Base-by-base conservation (phyloP, 371 early-diverging fungal genomes). In the Rhizopus arrhizus region DNA sequence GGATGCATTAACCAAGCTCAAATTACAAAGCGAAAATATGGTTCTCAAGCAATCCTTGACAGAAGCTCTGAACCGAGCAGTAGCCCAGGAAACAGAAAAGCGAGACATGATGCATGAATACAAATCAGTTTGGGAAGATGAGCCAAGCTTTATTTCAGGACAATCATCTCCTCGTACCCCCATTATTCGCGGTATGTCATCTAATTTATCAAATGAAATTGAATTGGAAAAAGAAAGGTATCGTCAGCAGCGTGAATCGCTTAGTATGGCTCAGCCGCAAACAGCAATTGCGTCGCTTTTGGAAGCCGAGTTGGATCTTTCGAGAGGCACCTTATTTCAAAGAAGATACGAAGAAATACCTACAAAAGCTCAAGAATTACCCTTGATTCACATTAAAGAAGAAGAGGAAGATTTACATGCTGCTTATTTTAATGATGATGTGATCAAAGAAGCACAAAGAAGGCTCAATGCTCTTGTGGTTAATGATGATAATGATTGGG, bases 251-350 rank as follows among this genome's bases (percentile, higher is more conserved):
- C 45, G 65, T 15, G 61, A 57, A n/a, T 61, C 67, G 3, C 38
- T 62, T 15, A 51, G 48, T 35, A 16, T 72, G 35, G 43, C 49
- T 11, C 36, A 64, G 47, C 62, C 72, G 15, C 59, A 61, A 28
- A 48, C 58, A 8, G 61, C 72, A 9, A 32, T 56, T 6, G 72
- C 68, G 8, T 64, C 72, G 2, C 47, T 59, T 32, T 36, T 72
- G 12, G 72, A 72, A 36, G 68, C 65, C 8, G 68, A 72, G 42
- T 43, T 72, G 7, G 72, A 72, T 38, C 46, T 72, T 16, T 72
- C 68, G 3, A 62, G 60, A 13, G 65, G 72, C 2, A 54, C n/a
- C 3, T 40, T 72, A 3, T 65, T 59, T 31, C 55, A 65, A 32
- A 49, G 53, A 46, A 54, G 60, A 9, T 10, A 56, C 50, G 40